A percentile compares a stretch with the other conserved stretches of the same genome.
Evolutionary conservation across 1,139 yeast genomes (phyloP).

Genomic region (Lodderomyces orthopsilosis): DNA sequence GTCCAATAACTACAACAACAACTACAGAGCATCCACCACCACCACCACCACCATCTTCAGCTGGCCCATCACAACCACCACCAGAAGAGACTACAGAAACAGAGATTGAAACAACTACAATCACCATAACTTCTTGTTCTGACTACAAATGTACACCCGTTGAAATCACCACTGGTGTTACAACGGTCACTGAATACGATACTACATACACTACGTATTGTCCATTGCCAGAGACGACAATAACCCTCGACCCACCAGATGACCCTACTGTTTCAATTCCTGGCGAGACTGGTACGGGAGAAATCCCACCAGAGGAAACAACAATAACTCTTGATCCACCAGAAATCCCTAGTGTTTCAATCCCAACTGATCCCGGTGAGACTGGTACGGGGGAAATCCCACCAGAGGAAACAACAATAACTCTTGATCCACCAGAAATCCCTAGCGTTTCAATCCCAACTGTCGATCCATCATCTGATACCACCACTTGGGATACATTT

Average conservation of each 20-base stretch:
- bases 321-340: constrained; percentile 6
- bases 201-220: constrained; percentile 35
- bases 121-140: constrained; percentile 22
- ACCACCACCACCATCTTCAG: not conserved
- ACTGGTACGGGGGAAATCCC: not conserved
- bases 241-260: not conserved
- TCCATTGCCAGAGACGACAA: constrained; percentile 19
- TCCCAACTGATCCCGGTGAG: constrained; percentile 23
- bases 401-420: not conserved
- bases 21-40: not conserved
- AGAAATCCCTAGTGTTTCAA: constrained; percentile 36
- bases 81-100: not conserved
- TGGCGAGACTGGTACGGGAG: not conserved
- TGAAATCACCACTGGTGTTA: constrained; percentile 28
- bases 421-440: constrained; percentile 18
- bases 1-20: constrained; percentile 20
- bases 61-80: not conserved
- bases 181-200: constrained; percentile 24
- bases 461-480: not conserved
- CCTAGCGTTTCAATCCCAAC: constrained; percentile 32
- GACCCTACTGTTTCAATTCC: not conserved
- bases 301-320: not conserved
- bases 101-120: not conserved
- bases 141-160: constrained; percentile 25
- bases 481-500: not conserved